phyloP scores from a whole-genome alignment of 164 flowering plant species.

The Cinnamomum micranthum region DNA sequence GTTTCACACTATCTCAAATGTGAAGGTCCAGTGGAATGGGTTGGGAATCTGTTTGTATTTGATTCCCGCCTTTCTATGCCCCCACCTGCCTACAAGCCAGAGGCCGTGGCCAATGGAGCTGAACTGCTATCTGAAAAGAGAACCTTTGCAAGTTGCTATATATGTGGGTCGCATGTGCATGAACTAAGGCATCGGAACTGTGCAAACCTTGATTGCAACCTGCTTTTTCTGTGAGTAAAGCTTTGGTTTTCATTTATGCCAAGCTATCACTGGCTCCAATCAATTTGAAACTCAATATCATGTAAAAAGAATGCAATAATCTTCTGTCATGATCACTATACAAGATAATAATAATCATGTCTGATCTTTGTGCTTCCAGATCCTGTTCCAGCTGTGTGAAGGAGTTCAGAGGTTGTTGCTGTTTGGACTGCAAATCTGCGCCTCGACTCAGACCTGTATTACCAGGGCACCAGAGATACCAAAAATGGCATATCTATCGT shows the following conservation, averaged over 20 bases:
- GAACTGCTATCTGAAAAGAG: conserved; percentile 21
- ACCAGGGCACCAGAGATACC: conserved; percentile 58
- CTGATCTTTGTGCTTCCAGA: conserved; percentile 27
- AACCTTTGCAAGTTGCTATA: conserved; percentile 61
- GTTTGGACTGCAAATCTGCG: conserved; percentile 57
- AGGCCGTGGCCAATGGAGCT: conserved; percentile 14
- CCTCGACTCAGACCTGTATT: conserved; percentile 72
- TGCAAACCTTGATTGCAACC: conserved; percentile 92
- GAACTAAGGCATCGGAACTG: conserved; percentile 85
- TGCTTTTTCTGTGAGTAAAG: conserved; percentile 79
- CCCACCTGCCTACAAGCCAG: conserved; percentile 64
- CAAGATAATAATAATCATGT: too few relatives aligned
- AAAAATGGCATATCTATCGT: conserved; percentile 81
- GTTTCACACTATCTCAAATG: conserved; percentile 76
- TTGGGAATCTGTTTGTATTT: conserved; percentile 84
- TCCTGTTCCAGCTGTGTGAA: conserved; percentile 55
- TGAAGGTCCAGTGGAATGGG: conserved; percentile 83
- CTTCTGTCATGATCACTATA: too few relatives aligned
- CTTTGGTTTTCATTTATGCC: conserved; percentile 7
- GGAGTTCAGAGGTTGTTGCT: conserved; percentile 69
- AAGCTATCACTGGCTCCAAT: background rate
- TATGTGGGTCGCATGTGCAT: conserved; percentile 52
- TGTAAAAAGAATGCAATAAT: background rate
- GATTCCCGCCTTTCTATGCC: conserved; percentile 91
- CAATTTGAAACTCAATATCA: background rate